Evolutionary conservation across 2,329 filamentous ascomycete species (phyloP), one percentile per base, ranked within the genome.

Genomic region (Colletotrichum musae): DNA sequence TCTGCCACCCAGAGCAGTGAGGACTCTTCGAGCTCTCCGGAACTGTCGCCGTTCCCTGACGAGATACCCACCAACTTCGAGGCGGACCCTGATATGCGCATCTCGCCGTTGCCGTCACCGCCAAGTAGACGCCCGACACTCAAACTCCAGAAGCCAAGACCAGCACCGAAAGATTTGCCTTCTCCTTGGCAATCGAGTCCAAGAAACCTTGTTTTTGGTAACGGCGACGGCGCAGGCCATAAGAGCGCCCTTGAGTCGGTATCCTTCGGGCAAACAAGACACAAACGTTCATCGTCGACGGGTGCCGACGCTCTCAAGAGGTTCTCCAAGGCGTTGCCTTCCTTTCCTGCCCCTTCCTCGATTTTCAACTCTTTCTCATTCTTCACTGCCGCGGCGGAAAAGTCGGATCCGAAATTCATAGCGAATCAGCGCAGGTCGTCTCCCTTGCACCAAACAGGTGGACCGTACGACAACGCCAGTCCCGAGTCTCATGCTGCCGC

Each of bases 251-350:
- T 89, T 36, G 80, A 83, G 12, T 78, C 80, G 4, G 84, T 71
- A 47, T 65, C 86, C 2, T 84, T 89, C 63, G 79, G 80, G n/a
- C 80, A 82, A 18, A 80, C 78, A 9, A 81, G 86, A 58, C 82
- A 83, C 52, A 79, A 81, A 13, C 82, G 89, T 21, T 87, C 89
- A 18, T 82, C 84, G 16, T 91, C 89, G 2, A 83, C 84, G 3
- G 86, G 89, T 15, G 83, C 87, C 41, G 88, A 90, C 63, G 86
- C 88, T 5, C 75, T 91, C 28, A 89, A 84, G 75, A 86, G 83
- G 71, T 76, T 91, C 51, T 87, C 86, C 51, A 88, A 86, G 70
- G 87, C 84, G 0, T 75, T 91, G 9, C 87, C 88, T 2, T 89
- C 87, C 6, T 80, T 89, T 41, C 71, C 71, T 6, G 70, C 62